phyloP scores from a whole-genome alignment of 441 rosid genomes.

The Erodium texanum region DNA sequence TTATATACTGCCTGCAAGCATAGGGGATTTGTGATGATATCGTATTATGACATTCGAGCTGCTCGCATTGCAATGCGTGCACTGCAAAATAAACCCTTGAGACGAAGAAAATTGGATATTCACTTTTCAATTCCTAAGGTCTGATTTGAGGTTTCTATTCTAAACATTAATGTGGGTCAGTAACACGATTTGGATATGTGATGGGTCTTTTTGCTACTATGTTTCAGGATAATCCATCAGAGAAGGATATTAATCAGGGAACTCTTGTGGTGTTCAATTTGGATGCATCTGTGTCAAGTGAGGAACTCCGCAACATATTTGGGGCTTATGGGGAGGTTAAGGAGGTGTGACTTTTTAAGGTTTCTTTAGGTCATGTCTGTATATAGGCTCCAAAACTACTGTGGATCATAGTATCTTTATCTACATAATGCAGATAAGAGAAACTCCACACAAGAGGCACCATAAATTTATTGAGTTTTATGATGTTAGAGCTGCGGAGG shows the following conservation, averaged over 20 bases:
- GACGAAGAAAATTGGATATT: slow-evolving; percentile 75
- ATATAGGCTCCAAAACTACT: slow-evolving; percentile 1
- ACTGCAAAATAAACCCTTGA: slow-evolving; percentile 67
- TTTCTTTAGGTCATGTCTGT: slow-evolving; percentile 8
- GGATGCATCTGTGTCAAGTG: slow-evolving; percentile 78
- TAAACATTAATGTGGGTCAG: not conserved
- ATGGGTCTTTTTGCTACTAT: slow-evolving; percentile 15
- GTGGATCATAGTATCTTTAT: slow-evolving; percentile 13
- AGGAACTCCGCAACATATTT: slow-evolving; percentile 66
- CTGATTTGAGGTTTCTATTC: slow-evolving; percentile 6
- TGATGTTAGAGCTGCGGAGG: slow-evolving; percentile 83
- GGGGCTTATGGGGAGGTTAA: slow-evolving; percentile 82
- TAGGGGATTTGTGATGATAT: slow-evolving; percentile 90
- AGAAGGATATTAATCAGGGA: slow-evolving; percentile 82
- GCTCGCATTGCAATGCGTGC: slow-evolving; percentile 88
- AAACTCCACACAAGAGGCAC: slow-evolving; percentile 70
- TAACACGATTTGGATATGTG: slow-evolving; percentile 14
- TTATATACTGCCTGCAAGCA: slow-evolving; percentile 84
- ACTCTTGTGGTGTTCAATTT: slow-evolving; percentile 78
- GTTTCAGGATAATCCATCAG: slow-evolving; percentile 72
- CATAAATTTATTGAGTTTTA: slow-evolving; percentile 82
- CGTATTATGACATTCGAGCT: slow-evolving; percentile 78
- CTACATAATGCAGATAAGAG: slow-evolving; percentile 60
- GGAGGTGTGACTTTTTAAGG: slow-evolving; percentile 38
- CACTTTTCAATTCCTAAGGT: slow-evolving; percentile 93